These are phyloP conservation scores for Pseudogymnoascus sp. DNA, from an alignment of 2,329 filamentous ascomycete genomes.

Conservation along the genomic window DNA sequence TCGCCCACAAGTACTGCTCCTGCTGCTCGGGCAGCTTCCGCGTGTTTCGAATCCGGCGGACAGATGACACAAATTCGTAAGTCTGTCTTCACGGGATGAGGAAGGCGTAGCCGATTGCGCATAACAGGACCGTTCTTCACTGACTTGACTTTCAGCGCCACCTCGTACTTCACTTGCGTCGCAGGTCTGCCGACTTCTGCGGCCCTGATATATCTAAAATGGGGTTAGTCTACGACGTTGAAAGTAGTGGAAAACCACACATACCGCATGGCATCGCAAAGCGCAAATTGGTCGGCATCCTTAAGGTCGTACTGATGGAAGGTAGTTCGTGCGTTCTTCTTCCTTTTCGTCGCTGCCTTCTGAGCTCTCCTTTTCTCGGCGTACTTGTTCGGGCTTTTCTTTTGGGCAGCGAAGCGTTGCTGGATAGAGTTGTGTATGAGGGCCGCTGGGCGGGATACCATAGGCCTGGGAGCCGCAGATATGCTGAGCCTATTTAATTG, in stretches of 20 bases:
- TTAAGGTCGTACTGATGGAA: conserved; percentile 30
- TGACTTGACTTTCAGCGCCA: conserved; percentile 75
- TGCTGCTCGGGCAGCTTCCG: conserved; percentile 63
- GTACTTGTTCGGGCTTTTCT: conserved; percentile 15
- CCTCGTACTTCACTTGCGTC: conserved; percentile 73
- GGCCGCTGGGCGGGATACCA: conserved; percentile 12
- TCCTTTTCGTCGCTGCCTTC: conserved; percentile 22
- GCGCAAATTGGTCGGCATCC: conserved; percentile 56
- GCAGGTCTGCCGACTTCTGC: conserved; percentile 80
- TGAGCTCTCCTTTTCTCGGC: conserved; percentile 19
- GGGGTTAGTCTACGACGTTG: conserved; percentile 21
- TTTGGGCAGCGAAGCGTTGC: conserved; percentile 15
- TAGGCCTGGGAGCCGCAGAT: conserved; percentile 12
- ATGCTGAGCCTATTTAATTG: conserved; percentile 27
- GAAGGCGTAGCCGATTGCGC: conserved; percentile 79
- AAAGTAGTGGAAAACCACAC: conserved; percentile 19
- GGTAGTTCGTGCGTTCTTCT: conserved; percentile 26
- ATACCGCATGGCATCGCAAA: conserved; percentile 90
- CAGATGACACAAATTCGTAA: conserved; percentile 85
- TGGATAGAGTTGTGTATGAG: conserved; percentile 18
- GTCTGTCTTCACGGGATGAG: conserved; percentile 83
- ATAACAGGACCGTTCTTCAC: conserved; percentile 79
- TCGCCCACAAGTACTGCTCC: conserved; percentile 82
- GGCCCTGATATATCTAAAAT: conserved; percentile 72
- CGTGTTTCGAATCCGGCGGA: conserved; percentile 68